Evolutionary conservation across 768 basidiomycete species (phyloP).

Genomic region (Auricularia auricula-judae): DNA sequence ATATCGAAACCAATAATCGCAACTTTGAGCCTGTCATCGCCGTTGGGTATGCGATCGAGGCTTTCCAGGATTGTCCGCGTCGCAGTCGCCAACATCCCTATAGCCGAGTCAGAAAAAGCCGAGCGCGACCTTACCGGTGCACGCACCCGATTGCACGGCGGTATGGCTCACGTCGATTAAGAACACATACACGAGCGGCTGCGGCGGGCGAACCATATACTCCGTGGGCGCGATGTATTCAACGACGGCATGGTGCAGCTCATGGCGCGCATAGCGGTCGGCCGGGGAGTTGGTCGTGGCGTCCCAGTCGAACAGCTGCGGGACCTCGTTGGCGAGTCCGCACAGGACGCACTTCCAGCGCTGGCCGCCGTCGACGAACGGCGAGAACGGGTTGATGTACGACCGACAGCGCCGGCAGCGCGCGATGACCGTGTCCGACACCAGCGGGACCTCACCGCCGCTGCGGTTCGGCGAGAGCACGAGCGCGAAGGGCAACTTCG

Average conservation of each 20-base stretch:
- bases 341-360: conserved; percentile 99
- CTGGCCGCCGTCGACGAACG: conserved; percentile 96
- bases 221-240: conserved; percentile 97
- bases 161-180: conserved; percentile 92
- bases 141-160: conserved; percentile 74
- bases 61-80: conserved; percentile 94
- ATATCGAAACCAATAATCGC: conserved; percentile 87
- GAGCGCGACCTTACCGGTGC: conserved; percentile 9
- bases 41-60: conserved; percentile 90
- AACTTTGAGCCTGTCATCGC: conserved; percentile 85
- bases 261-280: conserved; percentile 87
- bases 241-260: conserved; percentile 88
- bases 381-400: conserved; percentile 95
- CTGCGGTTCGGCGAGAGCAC: conserved; percentile 87
- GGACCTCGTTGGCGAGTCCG: conserved; percentile 94
- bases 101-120: not conserved
- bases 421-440: conserved; percentile 90
- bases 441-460: conserved; percentile 73
- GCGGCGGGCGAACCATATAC: conserved; percentile 98
- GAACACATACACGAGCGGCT: conserved; percentile 94
- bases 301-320: conserved; percentile 98
- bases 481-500: conserved; percentile 82
- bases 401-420: conserved; percentile 92
- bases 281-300: conserved; percentile 85
- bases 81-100: conserved; percentile 97